Base-by-base conservation (phyloP, 192 early-diverging fungal genomes). In the Lobosporangium transversale region DNA sequence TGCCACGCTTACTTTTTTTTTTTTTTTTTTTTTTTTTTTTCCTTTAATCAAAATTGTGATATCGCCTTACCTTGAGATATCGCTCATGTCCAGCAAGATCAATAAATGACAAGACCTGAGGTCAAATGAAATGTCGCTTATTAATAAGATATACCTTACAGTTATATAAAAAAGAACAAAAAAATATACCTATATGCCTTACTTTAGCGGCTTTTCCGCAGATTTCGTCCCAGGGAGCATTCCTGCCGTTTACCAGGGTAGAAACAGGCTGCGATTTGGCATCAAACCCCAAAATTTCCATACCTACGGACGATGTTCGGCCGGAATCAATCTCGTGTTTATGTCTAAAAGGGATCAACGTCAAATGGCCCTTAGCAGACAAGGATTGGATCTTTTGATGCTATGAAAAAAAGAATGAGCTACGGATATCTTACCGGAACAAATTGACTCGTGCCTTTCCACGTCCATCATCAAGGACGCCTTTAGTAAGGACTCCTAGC, bases 31-130 rank as follows among this genome's bases (percentile, higher is more conserved):
- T 26, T 50, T 2, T 26, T 24, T 2, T 24, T 12, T 8, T 21
- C 12, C 2, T 26, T 27, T 9, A 21, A 26, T 47, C 5, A n/a
- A 21, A 21, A 50, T 8, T 26, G 9, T 21, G 24, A 27, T 50
- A 50, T 12, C 12, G 27, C 17, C 44, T 59, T 69, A 83, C 82
- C 67, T 96, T 97, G 27, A 97, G 83, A 62, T 97, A 97, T 66
- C 93, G 93, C 79, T 97, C 96, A 79, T 97, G 96, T 17, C 96
- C 96, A 30, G 96, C 96, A 49, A 91, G 79, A 80, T 90, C 91
- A 23, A 89, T 79, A 64, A 90, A 89, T 18, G 87, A 76, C 1
- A 81, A 58, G 36, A 76, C 71, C 66, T 68, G 45, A 17, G 8
- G 23, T n/a, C n/a, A n/a, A n/a, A n/a, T n/a, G n/a, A n/a, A n/a